phyloP scores from a whole-genome alignment of 768 basidiomycete species.

The Clavaria fumosa region DNA sequence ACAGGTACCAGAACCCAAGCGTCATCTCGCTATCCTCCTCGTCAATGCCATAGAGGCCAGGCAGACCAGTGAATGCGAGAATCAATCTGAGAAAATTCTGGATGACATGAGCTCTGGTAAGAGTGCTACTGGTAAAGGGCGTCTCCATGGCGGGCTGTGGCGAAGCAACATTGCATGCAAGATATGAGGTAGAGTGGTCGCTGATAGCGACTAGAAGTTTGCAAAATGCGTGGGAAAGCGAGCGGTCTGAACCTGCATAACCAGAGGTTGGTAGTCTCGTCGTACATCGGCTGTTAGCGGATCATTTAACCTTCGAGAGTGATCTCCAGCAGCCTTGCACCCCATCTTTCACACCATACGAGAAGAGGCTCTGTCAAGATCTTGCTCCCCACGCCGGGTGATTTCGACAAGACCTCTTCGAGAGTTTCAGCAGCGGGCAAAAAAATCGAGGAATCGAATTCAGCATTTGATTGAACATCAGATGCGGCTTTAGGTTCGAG shows the following conservation, averaged over 20 bases:
- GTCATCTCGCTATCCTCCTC: slow-evolving; percentile 84
- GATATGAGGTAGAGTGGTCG: slow-evolving; percentile 72
- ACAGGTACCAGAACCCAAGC: slow-evolving; percentile 77
- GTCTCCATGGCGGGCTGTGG: slow-evolving; percentile 14
- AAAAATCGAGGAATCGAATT: slow-evolving; percentile 40
- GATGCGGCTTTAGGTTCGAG: too few species aligned
- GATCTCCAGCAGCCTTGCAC: slow-evolving; percentile 17
- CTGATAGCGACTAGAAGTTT: slow-evolving; percentile 71
- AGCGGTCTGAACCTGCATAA: slow-evolving; percentile 29
- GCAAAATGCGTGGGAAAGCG: slow-evolving; percentile 55
- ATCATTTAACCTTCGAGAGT: slow-evolving; percentile 7
- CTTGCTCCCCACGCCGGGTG: slow-evolving; percentile 52
- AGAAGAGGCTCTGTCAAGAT: slow-evolving; percentile 76
- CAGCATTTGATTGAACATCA: slow-evolving; percentile 10
- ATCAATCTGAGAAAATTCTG: slow-evolving; percentile 62
- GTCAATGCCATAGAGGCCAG: slow-evolving; percentile 66
- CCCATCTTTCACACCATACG: slow-evolving; percentile 43
- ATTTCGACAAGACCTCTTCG: slow-evolving; percentile 64
- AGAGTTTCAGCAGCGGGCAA: slow-evolving; percentile 53
- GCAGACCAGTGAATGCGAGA: slow-evolving; percentile 54
- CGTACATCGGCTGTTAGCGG: too few species aligned
- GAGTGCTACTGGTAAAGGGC: slow-evolving; percentile 9
- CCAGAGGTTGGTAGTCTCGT: slow-evolving; percentile 18
- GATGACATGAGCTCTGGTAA: slow-evolving; percentile 32
- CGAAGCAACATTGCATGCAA: slow-evolving; percentile 53